Conservation (phyloP, 495 filamentous ascomycete species). For the Xeromyces bisporus region DNA sequence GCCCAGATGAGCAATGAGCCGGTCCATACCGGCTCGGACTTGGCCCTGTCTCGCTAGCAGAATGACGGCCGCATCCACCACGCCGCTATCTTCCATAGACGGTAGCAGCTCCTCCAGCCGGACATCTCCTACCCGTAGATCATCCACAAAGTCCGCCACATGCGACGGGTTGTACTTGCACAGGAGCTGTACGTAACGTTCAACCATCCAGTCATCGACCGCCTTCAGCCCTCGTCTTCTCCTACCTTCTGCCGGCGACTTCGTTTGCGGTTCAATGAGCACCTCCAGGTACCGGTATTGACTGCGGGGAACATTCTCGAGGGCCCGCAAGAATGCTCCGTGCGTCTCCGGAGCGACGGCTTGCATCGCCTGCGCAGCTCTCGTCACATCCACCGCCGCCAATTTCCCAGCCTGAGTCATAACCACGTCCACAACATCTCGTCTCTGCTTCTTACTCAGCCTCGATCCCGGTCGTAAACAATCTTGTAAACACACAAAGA, state of each 20-base stretch:
- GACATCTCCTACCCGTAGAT: conserved; percentile 63
- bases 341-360: conserved; percentile 55
- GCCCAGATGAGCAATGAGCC: conserved; percentile 59
- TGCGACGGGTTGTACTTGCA: conserved; percentile 67
- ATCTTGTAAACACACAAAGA: conserved; percentile 69
- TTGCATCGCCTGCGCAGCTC: conserved; percentile 53
- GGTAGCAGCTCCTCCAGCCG: conserved; percentile 69
- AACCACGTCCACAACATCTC: conserved; percentile 59
- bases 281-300: conserved; percentile 68
- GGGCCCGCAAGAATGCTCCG: conserved; percentile 42
- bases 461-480: conserved; percentile 58
- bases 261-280: conserved; percentile 50
- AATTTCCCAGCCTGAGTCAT: conserved; percentile 50
- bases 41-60: conserved; percentile 84
- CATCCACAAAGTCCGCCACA: conserved; percentile 70
- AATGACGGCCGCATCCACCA: conserved; percentile 83
- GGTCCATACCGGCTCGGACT: conserved; percentile 63
- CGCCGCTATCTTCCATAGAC: conserved; percentile 71
- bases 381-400: conserved; percentile 47
- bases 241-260: conserved; percentile 17
- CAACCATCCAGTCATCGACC: conserved; percentile 40
- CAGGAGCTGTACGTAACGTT: conserved; percentile 80
- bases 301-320: conserved; percentile 41
- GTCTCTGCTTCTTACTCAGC: conserved; percentile 54
- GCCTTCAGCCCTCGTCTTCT: conserved; percentile 9